A percentile compares a stretch with the other conserved stretches of the same genome.
phyloP scores from a whole-genome alignment of 768 basidiomycete species.

The Kwoniella newhampshirensis region DNA sequence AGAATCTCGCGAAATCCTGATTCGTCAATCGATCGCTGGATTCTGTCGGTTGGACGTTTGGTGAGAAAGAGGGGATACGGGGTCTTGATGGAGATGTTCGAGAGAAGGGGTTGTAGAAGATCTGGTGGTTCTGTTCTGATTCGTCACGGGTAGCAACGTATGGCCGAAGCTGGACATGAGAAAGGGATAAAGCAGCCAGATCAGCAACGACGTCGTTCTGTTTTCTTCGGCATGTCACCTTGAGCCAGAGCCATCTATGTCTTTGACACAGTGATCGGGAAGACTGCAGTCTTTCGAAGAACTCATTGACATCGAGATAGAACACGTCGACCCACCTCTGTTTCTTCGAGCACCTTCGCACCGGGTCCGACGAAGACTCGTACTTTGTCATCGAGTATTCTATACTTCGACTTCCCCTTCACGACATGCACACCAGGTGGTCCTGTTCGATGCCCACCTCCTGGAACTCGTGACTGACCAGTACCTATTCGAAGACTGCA shows the following conservation, averaged over 20 bases:
- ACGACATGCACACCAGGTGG: conserved; percentile 83
- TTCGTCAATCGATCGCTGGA: conserved; percentile 11
- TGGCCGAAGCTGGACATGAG: conserved; percentile 45
- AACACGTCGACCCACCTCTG: conserved; percentile 44
- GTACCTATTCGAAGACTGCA: conserved; percentile 62
- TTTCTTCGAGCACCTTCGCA: conserved; percentile 36
- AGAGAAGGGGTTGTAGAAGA: conserved; percentile 19
- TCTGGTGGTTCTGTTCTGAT: not conserved
- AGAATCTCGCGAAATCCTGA: conserved; percentile 24
- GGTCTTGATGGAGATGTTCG: conserved; percentile 10
- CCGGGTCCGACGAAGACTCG: conserved; percentile 75
- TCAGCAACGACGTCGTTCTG: too few species aligned
- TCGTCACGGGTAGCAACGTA: conserved; percentile 31
- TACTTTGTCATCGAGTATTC: conserved; percentile 77
- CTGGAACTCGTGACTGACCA: conserved; percentile 73
- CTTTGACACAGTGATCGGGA: too few species aligned
- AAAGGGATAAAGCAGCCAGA: too few species aligned
- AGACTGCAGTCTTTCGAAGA: not conserved
- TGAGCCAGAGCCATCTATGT: too few species aligned
- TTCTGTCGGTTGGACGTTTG: conserved; percentile 4
- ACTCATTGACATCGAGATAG: too few species aligned
- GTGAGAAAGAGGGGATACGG: conserved; percentile 26
- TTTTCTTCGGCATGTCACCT: too few species aligned
- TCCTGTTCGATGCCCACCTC: conserved; percentile 78
- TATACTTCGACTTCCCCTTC: conserved; percentile 70